These are phyloP conservation scores for Apophysomyces elegans DNA, from an alignment of 371 early-diverging fungal genomes.

Conservation along the genomic window DNA sequence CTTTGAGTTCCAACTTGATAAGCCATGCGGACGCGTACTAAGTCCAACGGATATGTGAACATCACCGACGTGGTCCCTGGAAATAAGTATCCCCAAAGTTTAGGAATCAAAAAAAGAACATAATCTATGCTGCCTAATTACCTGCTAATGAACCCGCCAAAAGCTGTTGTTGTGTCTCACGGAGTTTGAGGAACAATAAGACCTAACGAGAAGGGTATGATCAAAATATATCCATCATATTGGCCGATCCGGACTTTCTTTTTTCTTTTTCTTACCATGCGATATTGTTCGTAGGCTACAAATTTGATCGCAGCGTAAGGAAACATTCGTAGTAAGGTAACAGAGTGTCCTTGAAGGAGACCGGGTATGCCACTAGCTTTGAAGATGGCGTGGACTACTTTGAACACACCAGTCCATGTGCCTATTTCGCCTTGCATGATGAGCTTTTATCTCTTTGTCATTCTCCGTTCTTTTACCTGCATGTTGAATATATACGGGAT, in stretches of 20 bases:
- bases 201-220: background rate
- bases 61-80: constrained; percentile 82
- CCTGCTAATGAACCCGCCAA: constrained; percentile 79
- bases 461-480: constrained; percentile 51
- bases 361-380: constrained; percentile 70
- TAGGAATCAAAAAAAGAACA: constrained; percentile 9
- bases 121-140: constrained; percentile 22
- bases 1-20: constrained; percentile 57
- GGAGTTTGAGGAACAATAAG: background rate
- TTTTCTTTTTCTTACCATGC: constrained; percentile 38
- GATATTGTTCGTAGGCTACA: constrained; percentile 85
- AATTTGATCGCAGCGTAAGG: constrained; percentile 95
- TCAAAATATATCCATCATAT: too few relatives aligned
- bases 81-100: background rate
- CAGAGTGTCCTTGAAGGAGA: constrained; percentile 91
- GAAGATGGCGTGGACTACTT: constrained; percentile 75
- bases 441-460: constrained; percentile 1
- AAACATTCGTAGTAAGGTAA: constrained; percentile 86
- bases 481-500: constrained; percentile 79
- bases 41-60: constrained; percentile 89
- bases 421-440: constrained; percentile 52
- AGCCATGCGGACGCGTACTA: constrained; percentile 90
- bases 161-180: constrained; percentile 43
- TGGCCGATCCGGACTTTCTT: background rate
- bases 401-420: constrained; percentile 73